phyloP scores from a whole-genome alignment of 805 yeast genomes.

The Lipomyces kockii region DNA sequence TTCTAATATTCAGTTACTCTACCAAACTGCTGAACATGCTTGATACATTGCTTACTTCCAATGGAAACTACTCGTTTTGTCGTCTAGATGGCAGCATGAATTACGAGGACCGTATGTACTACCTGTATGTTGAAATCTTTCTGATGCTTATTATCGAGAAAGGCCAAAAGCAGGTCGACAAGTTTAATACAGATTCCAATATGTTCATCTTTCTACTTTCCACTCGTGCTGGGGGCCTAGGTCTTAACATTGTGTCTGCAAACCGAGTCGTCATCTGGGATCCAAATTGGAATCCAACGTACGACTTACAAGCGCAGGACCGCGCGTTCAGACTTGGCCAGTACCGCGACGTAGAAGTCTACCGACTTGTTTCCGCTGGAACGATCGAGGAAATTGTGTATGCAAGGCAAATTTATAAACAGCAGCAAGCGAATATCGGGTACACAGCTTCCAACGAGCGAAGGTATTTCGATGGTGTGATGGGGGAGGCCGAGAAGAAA shows the following conservation, averaged over 20 bases:
- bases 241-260: constrained; percentile 32
- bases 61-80: constrained; percentile 19
- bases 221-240: constrained; percentile 33
- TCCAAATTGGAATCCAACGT: constrained; percentile 35
- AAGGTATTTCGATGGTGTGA: constrained; percentile 32
- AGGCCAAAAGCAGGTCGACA: constrained; percentile 29
- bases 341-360: constrained; percentile 31
- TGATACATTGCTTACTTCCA: constrained; percentile 16
- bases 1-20: constrained; percentile 31
- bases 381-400: constrained; percentile 34
- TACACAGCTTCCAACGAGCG: constrained; percentile 29
- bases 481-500: constrained; percentile 17
- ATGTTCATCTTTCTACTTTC: constrained; percentile 27
- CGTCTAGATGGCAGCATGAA: constrained; percentile 27
- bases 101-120: constrained; percentile 19
- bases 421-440: constrained; percentile 35
- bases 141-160: not conserved
- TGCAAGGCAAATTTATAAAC: constrained; percentile 34
- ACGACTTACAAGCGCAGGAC: constrained; percentile 34
- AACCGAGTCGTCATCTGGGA: constrained; percentile 33
- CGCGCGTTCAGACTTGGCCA: constrained; percentile 35
- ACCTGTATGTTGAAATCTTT: not conserved
- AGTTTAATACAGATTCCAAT: constrained; percentile 21
- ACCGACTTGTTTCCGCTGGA: constrained; percentile 26
- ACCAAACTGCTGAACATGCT: constrained; percentile 26